phyloP scores from a whole-genome alignment of 2,329 filamentous ascomycete species.

The Alternaria alternata region DNA sequence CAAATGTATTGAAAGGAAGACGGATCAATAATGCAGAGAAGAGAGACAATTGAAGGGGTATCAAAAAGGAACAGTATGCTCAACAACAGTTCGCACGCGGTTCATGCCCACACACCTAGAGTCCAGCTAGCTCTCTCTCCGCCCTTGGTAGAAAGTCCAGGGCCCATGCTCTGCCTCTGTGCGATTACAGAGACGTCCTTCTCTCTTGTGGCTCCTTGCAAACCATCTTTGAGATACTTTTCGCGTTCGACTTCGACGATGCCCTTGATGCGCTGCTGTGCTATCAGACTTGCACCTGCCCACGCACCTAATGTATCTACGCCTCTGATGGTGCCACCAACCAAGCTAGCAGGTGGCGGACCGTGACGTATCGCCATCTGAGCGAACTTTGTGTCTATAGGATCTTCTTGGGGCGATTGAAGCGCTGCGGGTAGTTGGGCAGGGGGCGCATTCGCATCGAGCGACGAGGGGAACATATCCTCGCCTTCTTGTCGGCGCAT shows the following conservation, averaged over 20 bases:
- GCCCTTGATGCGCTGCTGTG: slow-evolving; percentile 72
- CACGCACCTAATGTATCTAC: slow-evolving; percentile 76
- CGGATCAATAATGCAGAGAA: background rate
- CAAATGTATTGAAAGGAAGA: background rate
- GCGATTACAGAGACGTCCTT: slow-evolving; percentile 65
- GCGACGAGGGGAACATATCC: slow-evolving; percentile 33
- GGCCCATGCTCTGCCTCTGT: slow-evolving; percentile 71
- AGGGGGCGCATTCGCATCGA: slow-evolving; percentile 17
- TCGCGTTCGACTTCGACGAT: slow-evolving; percentile 76
- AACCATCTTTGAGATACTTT: slow-evolving; percentile 72
- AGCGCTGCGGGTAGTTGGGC: slow-evolving; percentile 50
- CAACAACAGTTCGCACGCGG: slow-evolving; percentile 1
- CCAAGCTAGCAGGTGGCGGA: slow-evolving; percentile 41
- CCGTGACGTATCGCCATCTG: slow-evolving; percentile 57
- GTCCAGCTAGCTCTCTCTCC: slow-evolving; percentile 51
- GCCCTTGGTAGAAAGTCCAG: slow-evolving; percentile 50
- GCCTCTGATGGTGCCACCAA: slow-evolving; percentile 69
- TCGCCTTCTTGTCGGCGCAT: slow-evolving; percentile 30
- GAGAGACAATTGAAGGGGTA: slow-evolving; percentile 14
- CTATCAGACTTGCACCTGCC: slow-evolving; percentile 75
- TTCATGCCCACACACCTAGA: slow-evolving; percentile 50
- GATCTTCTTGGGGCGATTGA: slow-evolving; percentile 61
- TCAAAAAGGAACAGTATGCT: slow-evolving; percentile 10
- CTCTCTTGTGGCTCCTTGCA: slow-evolving; percentile 66
- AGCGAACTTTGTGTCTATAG: slow-evolving; percentile 66